A percentile compares a stretch with the other conserved stretches of the same genome.
These are phyloP conservation scores for Colletotrichum magnum DNA, from an alignment of 2,329 filamentous ascomycete genomes.

Conservation along the genomic window DNA sequence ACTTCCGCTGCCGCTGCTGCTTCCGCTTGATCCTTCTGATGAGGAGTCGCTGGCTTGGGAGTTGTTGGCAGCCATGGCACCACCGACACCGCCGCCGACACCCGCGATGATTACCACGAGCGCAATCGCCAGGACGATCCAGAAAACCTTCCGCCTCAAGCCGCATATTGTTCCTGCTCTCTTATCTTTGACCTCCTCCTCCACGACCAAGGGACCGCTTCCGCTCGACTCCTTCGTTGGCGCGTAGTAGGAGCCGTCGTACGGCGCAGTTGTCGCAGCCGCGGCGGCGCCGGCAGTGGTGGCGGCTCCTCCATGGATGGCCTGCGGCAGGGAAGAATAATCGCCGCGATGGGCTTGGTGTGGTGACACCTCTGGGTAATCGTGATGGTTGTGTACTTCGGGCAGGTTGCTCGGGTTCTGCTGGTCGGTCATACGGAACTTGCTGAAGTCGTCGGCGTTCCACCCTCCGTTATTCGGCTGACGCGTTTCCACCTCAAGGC, in stretches of 20 bases:
- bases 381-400: slow-evolving; percentile 6
- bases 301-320: neutral
- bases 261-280: neutral
- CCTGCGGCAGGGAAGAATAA: slow-evolving; percentile 23
- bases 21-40: neutral
- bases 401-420: slow-evolving; percentile 21
- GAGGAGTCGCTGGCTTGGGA: slow-evolving; percentile 23
- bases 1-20: neutral
- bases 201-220: slow-evolving; percentile 12
- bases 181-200: slow-evolving; percentile 2
- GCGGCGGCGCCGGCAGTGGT: neutral
- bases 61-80: slow-evolving; percentile 18
- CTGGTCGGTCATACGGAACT: slow-evolving; percentile 26
- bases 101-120: slow-evolving; percentile 28
- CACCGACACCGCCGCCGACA: slow-evolving; percentile 37
- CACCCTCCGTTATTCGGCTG: slow-evolving; percentile 8
- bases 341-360: slow-evolving; percentile 4
- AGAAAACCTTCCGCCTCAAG: slow-evolving; percentile 34
- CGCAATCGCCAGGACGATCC: slow-evolving; percentile 23
- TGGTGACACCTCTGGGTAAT: slow-evolving; percentile 21
- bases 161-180: slow-evolving; percentile 28
- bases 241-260: slow-evolving; percentile 19
- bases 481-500: slow-evolving; percentile 34
- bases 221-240: slow-evolving; percentile 11
- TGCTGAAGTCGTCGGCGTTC: slow-evolving; percentile 2